Percentiles rank a stretch among this genome's conserved stretches.
phyloP scores from a whole-genome alignment of 2,329 filamentous ascomycete genomes.

The Fusarium decemcellulare region DNA sequence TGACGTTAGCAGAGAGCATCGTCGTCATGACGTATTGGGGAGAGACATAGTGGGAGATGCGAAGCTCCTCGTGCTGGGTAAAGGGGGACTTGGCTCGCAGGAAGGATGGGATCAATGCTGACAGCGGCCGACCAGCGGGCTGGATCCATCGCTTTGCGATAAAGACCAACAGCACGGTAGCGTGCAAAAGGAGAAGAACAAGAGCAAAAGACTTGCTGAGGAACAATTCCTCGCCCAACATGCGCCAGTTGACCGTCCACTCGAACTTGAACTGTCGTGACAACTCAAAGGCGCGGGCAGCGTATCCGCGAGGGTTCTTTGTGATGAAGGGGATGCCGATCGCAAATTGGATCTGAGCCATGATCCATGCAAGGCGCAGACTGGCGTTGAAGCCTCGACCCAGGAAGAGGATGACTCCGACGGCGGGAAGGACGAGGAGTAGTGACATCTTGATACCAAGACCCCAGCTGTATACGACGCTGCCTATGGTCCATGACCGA shows the following conservation, averaged over 20 bases:
- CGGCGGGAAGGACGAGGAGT: slow-evolving; percentile 84
- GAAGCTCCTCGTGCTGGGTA: slow-evolving; percentile 65
- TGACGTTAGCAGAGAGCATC: slow-evolving; percentile 80
- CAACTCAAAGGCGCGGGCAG: slow-evolving; percentile 89
- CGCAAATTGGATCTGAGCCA: slow-evolving; percentile 82
- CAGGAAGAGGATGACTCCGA: slow-evolving; percentile 83
- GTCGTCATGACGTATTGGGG: slow-evolving; percentile 82
- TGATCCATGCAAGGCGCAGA: slow-evolving; percentile 78
- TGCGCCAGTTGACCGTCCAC: slow-evolving; percentile 99
- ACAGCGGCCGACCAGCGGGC: slow-evolving; percentile 72
- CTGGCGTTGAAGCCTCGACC: slow-evolving; percentile 76
- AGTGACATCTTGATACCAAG: slow-evolving; percentile 97
- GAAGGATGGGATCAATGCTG: slow-evolving; percentile 65
- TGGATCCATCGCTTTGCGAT: slow-evolving; percentile 78
- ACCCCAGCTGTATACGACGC: slow-evolving; percentile 81
- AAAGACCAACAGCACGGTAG: slow-evolving; percentile 76
- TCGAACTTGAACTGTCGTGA: slow-evolving; percentile 93
- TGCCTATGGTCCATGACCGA: slow-evolving; percentile 80
- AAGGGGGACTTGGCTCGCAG: slow-evolving; percentile 62
- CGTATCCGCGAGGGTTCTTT: slow-evolving; percentile 77
- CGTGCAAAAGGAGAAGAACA: slow-evolving; percentile 76
- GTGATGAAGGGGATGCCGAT: slow-evolving; percentile 78
- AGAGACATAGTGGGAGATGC: slow-evolving; percentile 72
- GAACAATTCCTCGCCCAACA: slow-evolving; percentile 87
- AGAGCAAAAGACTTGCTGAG: slow-evolving; percentile 78